These are phyloP conservation scores for Penicillium simplicissimum DNA, from an alignment of 495 filamentous ascomycete species.

Conservation along the genomic window DNA sequence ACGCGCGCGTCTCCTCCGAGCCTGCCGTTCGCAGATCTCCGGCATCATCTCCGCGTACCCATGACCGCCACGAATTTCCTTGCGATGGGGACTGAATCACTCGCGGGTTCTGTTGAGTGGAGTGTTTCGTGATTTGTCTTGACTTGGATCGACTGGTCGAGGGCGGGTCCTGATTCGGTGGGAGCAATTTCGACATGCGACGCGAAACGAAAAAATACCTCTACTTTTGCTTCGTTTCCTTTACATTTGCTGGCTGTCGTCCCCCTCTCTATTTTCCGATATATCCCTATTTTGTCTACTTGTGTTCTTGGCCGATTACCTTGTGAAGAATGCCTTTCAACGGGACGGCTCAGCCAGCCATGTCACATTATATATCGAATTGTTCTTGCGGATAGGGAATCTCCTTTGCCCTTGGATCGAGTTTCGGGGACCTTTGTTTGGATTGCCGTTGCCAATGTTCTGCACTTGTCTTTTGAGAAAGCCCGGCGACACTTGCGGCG, in stretches of 20 bases:
- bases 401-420: neutral
- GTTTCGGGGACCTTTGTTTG: slow-evolving; percentile 7
- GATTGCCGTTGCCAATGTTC: neutral
- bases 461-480: neutral
- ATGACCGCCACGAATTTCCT: slow-evolving; percentile 43
- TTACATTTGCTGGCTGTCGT: slow-evolving; percentile 7
- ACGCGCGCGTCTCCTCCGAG: slow-evolving; percentile 12
- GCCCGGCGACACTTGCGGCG: neutral
- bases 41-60: slow-evolving; percentile 17
- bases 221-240: neutral
- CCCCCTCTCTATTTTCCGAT: slow-evolving; percentile 6
- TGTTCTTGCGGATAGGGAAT: neutral
- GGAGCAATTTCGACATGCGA: slow-evolving; percentile 5
- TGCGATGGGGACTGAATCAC: slow-evolving; percentile 23
- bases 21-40: slow-evolving; percentile 11
- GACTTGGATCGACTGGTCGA: neutral
- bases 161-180: neutral
- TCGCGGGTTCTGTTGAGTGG: slow-evolving; percentile 10
- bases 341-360: slow-evolving; percentile 2
- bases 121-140: slow-evolving; percentile 6
- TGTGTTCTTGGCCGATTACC: slow-evolving; percentile 8
- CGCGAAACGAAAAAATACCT: neutral
- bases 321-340: neutral
- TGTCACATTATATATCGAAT: neutral
- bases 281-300: slow-evolving; percentile 8